Evolutionary conservation across 208 protist species (phyloP).

Genomic region (Leishmania arabica): DNA sequence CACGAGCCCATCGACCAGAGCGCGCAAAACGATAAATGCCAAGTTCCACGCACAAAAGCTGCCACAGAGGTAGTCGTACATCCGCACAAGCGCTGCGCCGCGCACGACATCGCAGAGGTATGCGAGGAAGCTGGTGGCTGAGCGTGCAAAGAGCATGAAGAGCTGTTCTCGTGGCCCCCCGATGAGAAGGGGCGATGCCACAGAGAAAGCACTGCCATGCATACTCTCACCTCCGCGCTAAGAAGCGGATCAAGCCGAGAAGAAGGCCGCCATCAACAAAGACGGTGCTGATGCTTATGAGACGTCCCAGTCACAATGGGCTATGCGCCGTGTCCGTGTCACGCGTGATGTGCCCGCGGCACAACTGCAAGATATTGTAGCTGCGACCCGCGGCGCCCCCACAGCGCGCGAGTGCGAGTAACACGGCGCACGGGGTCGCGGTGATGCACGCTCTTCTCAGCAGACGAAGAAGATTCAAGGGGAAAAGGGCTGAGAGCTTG

Average conservation of each 20-base stretch:
- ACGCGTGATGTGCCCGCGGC: conserved; percentile 35
- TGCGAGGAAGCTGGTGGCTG: conserved; percentile 37
- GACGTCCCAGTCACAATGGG: conserved; percentile 43
- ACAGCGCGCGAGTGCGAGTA: conserved; percentile 10
- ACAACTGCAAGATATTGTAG: conserved; percentile 20
- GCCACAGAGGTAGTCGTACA: conserved; percentile 38
- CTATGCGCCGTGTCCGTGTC: conserved; percentile 36
- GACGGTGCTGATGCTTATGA: conserved; percentile 46
- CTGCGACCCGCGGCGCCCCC: conserved; percentile 12
- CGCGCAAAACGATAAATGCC: conserved; percentile 36
- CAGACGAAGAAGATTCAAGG: not conserved
- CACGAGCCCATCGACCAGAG: conserved; percentile 28
- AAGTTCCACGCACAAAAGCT: conserved; percentile 40
- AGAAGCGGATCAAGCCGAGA: conserved; percentile 37
- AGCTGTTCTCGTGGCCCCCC: conserved; percentile 19
- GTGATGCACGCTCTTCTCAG: not conserved
- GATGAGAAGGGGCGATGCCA: conserved; percentile 22
- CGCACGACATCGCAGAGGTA: conserved; percentile 48
- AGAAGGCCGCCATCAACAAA: conserved; percentile 38
- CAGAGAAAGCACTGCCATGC: conserved; percentile 38
- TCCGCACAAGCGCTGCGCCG: conserved; percentile 35
- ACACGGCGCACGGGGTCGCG: conserved; percentile 20
- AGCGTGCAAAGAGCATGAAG: conserved; percentile 34
- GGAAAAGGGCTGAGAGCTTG: not conserved
- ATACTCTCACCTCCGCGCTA: conserved; percentile 41